Percentiles rank a stretch among this genome's conserved stretches.
phyloP scores from a whole-genome alignment of 2,329 filamentous ascomycete genomes.

The Colletotrichum cordylinicola region DNA sequence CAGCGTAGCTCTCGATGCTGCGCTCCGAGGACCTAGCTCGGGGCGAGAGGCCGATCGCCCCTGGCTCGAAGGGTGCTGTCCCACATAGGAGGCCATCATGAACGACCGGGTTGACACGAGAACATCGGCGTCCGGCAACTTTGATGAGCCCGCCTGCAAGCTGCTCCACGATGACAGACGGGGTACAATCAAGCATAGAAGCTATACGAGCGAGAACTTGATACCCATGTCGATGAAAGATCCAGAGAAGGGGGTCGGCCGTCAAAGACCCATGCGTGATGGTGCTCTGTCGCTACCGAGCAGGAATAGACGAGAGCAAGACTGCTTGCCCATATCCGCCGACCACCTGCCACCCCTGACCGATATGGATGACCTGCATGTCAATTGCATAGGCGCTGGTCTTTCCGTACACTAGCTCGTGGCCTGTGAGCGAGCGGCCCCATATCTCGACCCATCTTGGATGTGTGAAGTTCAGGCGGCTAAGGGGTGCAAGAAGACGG shows the following conservation, averaged over 20 bases:
- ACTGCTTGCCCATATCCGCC: not conserved
- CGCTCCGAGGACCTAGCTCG: not conserved
- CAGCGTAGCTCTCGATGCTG: conserved; percentile 1
- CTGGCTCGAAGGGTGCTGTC: not conserved
- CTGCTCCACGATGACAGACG: not conserved
- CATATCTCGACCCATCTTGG: not conserved
- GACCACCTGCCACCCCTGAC: not conserved
- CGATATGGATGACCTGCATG: not conserved
- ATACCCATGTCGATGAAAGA: not conserved
- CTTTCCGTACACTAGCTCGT: not conserved
- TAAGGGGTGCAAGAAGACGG: not conserved
- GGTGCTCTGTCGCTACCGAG: not conserved
- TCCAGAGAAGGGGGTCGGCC: not conserved
- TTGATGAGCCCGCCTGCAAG: not conserved
- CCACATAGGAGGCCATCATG: conserved; percentile 5
- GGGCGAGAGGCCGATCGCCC: not conserved
- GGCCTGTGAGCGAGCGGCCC: not conserved
- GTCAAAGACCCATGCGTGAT: not conserved
- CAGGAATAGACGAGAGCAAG: not conserved
- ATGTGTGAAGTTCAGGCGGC: conserved; percentile 4
- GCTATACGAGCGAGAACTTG: not conserved
- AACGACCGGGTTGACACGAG: not conserved
- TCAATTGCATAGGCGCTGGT: not conserved
- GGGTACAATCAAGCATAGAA: not conserved
- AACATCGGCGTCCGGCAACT: not conserved